Evolutionary conservation across 2,329 filamentous ascomycete species (phyloP).

Genomic region (Lachnellula subtilissima): DNA sequence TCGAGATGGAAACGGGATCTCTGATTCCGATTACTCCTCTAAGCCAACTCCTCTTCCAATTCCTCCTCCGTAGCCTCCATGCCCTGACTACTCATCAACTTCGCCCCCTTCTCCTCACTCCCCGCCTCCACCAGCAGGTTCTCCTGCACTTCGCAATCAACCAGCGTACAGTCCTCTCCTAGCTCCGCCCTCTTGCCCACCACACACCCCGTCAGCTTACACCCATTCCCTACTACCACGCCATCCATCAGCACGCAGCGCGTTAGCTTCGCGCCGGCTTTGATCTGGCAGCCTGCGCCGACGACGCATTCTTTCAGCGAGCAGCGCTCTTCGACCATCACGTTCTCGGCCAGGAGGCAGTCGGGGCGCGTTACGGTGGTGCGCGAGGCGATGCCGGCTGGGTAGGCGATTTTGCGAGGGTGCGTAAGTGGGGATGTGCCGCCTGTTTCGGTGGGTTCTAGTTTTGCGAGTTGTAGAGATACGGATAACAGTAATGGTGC

Average conservation of each 20-base stretch:
- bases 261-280: conserved; percentile 77
- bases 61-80: conserved; percentile 61
- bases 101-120: conserved; percentile 66
- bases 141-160: conserved; percentile 89
- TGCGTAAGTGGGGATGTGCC: conserved; percentile 73
- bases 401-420: conserved; percentile 73
- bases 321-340: conserved; percentile 80
- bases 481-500: conserved; percentile 74
- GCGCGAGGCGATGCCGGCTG: conserved; percentile 71
- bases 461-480: conserved; percentile 81
- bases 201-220: conserved; percentile 82
- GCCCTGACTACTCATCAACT: conserved; percentile 63
- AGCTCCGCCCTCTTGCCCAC: conserved; percentile 76
- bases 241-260: conserved; percentile 92
- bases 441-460: conserved; percentile 64
- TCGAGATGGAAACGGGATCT: too few relatives aligned
- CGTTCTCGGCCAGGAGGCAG: conserved; percentile 81
- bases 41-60: conserved; percentile 30
- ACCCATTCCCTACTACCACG: conserved; percentile 76
- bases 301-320: conserved; percentile 92
- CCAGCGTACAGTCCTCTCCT: conserved; percentile 75
- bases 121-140: conserved; percentile 79
- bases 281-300: conserved; percentile 81
- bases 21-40: too few relatives aligned
- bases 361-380: conserved; percentile 80